A percentile compares a stretch with the other conserved stretches of the same genome.
These are phyloP conservation scores for Pascua sp. DNA, from an alignment of 1,284 basidiomycete genomes.

Conservation along the genomic window DNA sequence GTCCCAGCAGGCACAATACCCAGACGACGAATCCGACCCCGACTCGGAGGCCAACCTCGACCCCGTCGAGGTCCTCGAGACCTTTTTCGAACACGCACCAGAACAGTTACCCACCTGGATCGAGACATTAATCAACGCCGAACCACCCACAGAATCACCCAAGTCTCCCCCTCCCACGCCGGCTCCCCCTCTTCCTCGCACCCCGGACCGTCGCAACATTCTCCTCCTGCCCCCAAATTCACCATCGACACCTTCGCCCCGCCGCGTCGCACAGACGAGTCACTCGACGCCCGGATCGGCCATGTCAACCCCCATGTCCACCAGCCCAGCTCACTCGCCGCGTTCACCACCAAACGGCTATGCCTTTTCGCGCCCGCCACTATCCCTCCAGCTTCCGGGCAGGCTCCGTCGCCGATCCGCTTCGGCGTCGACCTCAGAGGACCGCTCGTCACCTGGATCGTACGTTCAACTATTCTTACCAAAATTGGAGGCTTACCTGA, in stretches of 20 bases:
- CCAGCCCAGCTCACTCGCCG: too few species aligned
- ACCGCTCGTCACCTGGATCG: not conserved
- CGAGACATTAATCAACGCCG: not conserved
- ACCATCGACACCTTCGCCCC: not conserved
- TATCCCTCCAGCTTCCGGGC: not conserved
- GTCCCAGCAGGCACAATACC: too few species aligned
- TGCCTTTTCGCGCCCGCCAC: not conserved
- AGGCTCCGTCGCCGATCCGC: not conserved
- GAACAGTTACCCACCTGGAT: slow-evolving; percentile 5
- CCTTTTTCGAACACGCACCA: slow-evolving; percentile 7
- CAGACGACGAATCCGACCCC: slow-evolving; percentile 3
- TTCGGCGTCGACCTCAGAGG: not conserved
- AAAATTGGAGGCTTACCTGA: not conserved
- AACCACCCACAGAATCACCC: not conserved
- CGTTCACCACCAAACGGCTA: not conserved
- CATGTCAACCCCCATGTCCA: too few species aligned
- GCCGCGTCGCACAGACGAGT: too few species aligned
- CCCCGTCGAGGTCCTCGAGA: slow-evolving; percentile 13
- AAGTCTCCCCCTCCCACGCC: not conserved
- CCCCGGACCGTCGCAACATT: not conserved
- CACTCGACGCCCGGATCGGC: too few species aligned
- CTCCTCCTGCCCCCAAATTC: not conserved
- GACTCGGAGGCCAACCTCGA: slow-evolving; percentile 8
- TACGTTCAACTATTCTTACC: too few species aligned
- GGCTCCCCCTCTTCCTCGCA: not conserved